These are phyloP conservation scores for Andrographis paniculata DNA, from an alignment of 305 asterid genomes.

Conservation along the genomic window DNA sequence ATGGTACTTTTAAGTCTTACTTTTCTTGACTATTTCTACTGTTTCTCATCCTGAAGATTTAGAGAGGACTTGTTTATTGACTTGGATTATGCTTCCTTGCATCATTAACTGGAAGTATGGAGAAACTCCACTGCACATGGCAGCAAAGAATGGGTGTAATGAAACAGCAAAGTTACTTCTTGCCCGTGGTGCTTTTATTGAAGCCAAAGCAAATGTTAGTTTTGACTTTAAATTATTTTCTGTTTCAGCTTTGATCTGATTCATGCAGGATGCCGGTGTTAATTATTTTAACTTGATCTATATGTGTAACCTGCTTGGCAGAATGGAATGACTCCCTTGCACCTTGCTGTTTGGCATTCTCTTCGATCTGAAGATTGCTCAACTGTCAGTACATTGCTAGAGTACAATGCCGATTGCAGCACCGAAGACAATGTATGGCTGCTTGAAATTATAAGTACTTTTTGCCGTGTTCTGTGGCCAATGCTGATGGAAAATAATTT, in stretches of 20 bases:
- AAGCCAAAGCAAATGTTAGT: constrained; percentile 89
- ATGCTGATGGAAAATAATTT: constrained; percentile 25
- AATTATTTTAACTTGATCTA: constrained; percentile 15
- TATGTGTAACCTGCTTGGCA: constrained; percentile 27
- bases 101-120: constrained; percentile 59
- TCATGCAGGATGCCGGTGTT: constrained; percentile 17
- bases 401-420: constrained; percentile 69
- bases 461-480: constrained; percentile 16
- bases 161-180: constrained; percentile 81
- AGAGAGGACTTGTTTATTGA: neutral
- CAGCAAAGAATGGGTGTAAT: constrained; percentile 91
- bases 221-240: constrained; percentile 17
- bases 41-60: constrained; percentile 16
- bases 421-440: constrained; percentile 69
- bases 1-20: constrained; percentile 43
- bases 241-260: neutral
- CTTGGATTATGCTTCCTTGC: constrained; percentile 11
- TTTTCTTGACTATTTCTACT: constrained; percentile 6
- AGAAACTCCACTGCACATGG: constrained; percentile 97
- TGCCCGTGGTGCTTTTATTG: constrained; percentile 67
- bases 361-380: constrained; percentile 65
- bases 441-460: constrained; percentile 3
- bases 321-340: constrained; percentile 98
- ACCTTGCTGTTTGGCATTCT: constrained; percentile 98
- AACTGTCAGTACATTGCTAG: constrained; percentile 75